Base-by-base conservation (phyloP, 768 basidiomycete genomes). In the Arthromyces matolae region DNA sequence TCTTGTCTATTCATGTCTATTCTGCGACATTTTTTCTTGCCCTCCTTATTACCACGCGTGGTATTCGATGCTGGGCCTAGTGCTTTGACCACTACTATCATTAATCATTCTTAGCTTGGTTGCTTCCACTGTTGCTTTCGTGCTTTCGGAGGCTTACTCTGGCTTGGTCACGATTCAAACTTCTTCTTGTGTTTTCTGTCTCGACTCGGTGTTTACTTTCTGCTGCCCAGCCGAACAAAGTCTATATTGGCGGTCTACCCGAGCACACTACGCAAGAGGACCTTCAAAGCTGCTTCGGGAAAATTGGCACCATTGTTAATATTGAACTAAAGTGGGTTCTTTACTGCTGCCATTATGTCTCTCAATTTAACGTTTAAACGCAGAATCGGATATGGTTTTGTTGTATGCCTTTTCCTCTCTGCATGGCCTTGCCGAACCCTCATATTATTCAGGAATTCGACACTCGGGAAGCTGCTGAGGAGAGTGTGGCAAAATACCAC, bases 231-330 rank as follows among this genome's bases (percentile, higher is more conserved):
- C 85, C 89, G 73, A 91, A 90, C 73, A 93, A 93, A 73, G 84
- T 93, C 66, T 93, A 93, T 66, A 82, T 93, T 63, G 90, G 90
- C 63, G 89, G 89, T 55, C 78, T 93, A 51, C 91, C 90, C 54
- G 87, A 90, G 70, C 78, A 89, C 56, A 92, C 89, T 39, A 84
- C 86, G 53, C 79, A 84, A 69, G 88, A 89, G 71, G 90, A 93
- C 60, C 69, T 93, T 22, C 84, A 82, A 66, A 85, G 77, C 53
- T 92, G 91, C 66, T 93, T 93, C 64, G 86, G 87, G 40, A 89
- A 90, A 66, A 82, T 92, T 39, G 91, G 90, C 16, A 72, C 64
- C 37, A 89, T 93, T 20, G 62, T 75, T 18, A 80, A 81, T 55
- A 83, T 92, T 47, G 91, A 93, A 65, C 71, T 93, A 52, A 93